phyloP scores from a whole-genome alignment of 805 yeast genomes.

The Starmerella scarabaei region DNA sequence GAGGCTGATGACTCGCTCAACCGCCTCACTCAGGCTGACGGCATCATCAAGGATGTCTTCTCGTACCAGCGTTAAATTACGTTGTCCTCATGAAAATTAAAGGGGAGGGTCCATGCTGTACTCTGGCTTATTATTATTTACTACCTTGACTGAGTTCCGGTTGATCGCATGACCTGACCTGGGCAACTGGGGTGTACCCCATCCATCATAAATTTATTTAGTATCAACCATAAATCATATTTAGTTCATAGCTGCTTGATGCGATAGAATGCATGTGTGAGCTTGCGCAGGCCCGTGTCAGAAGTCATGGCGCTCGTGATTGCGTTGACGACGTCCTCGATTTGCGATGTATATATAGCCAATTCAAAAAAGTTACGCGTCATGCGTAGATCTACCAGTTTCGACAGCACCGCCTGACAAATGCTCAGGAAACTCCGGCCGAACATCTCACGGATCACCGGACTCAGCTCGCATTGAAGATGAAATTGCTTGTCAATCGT shows the following conservation, averaged over 20 bases:
- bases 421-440: not conserved
- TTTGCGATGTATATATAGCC: not conserved
- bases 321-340: not conserved
- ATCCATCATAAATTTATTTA: not conserved
- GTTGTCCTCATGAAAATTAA: not conserved
- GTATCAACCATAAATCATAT: not conserved
- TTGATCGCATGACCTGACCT: too few relatives aligned
- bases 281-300: not conserved
- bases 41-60: slow-evolving; percentile 71
- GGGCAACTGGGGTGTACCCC: too few relatives aligned
- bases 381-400: not conserved
- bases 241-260: not conserved
- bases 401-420: not conserved
- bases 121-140: not conserved
- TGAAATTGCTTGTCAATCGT: not conserved
- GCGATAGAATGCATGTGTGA: not conserved
- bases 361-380: not conserved
- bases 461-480: not conserved
- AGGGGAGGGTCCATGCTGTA: not conserved
- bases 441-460: not conserved
- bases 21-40: slow-evolving; percentile 98
- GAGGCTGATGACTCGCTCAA: slow-evolving; percentile 98
- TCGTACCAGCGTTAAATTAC: slow-evolving; percentile 29
- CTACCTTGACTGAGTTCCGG: too few relatives aligned
- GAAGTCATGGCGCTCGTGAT: not conserved